A percentile compares a stretch with the other conserved stretches of the same genome.
Conservation (phyloP, 331 rosid genomes). For the Acacia pycnantha region DNA sequence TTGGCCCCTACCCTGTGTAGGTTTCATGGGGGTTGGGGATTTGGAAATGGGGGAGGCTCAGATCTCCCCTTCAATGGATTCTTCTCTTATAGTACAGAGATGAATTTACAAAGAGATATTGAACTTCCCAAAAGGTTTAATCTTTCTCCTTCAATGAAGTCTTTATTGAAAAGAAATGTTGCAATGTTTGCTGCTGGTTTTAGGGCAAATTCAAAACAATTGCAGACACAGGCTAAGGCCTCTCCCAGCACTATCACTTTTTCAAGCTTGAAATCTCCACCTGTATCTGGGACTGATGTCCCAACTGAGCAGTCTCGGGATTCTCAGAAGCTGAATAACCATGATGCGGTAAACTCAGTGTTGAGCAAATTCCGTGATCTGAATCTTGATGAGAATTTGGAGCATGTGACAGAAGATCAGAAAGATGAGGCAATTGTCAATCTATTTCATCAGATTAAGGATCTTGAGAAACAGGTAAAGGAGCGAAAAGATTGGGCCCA, state of each 20-base stretch:
- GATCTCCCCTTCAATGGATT: constrained; percentile 60
- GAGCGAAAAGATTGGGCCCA: constrained; percentile 96
- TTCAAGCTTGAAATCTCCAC: constrained; percentile 40
- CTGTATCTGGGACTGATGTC: constrained; percentile 46
- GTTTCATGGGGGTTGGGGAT: constrained; percentile 96
- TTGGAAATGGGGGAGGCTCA: constrained; percentile 68
- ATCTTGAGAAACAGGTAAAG: constrained; percentile 77
- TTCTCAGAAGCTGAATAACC: constrained; percentile 47
- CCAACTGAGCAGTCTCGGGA: constrained; percentile 50
- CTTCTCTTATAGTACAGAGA: constrained; percentile 53
- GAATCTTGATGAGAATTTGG: constrained; percentile 78
- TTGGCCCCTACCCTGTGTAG: constrained; percentile 60
- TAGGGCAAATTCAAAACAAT: constrained; percentile 71
- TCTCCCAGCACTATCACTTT: constrained; percentile 21
- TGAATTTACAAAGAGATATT: constrained; percentile 62
- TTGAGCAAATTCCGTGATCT: constrained; percentile 81
- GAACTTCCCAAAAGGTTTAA: constrained; percentile 88
- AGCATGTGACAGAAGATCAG: constrained; percentile 74
- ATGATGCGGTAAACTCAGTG: constrained; percentile 70
- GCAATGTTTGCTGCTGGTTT: constrained; percentile 90
- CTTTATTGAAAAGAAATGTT: constrained; percentile 78
- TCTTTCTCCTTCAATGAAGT: constrained; percentile 83
- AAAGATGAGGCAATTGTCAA: constrained; percentile 78
- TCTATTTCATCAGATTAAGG: constrained; percentile 76
- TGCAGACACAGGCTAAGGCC: constrained; percentile 45